Base-by-base conservation (phyloP, 2,329 filamentous ascomycete species). In the Calonectria pteridis region DNA sequence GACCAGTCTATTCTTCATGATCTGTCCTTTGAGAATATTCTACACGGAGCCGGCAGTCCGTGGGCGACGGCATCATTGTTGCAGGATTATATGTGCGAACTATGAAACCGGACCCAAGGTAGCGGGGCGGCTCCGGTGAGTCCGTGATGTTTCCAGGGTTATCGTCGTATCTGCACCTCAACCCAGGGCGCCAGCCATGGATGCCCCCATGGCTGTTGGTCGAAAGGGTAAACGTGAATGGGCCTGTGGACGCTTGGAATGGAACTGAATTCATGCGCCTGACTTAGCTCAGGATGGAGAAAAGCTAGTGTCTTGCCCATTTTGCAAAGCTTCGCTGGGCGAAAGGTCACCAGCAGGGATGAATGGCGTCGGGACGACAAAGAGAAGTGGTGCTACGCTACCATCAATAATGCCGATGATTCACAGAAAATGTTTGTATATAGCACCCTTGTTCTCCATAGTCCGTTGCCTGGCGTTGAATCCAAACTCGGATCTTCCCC, bases 201-300 rank as follows among this genome's bases (percentile, higher is more conserved):
- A 67, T 49, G 49, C 73, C 76, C 75, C 35, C 62, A 67, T 51
- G 71, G 71, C 59, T 33, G 70, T 68, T 70, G 67, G 70, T 62
- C 51, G 62, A 53, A 70, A 64, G 68, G 53, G 66, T 64, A 46
- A 73, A 75, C 75, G 79, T 73, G 77, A 79, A 76, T 68, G 71
- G 62, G 53, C 68, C 46, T 50, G 31, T 67, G 50, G 50, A 26
- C 28, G 59, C 62, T 58, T 59, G 46, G 64, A 64, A 68, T 40
- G 65, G 55, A 50, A n/a, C 65, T 59, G 33, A 40, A 37, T 72
- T 58, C 55, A 62, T 69, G 66, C 65, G 63, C 59, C 64, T 64
- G 65, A 65, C 65, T 37, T 40, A 43, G 46, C 70, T 53, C 35
- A 51, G 40, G 66, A 53, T 73, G 53, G 53, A 67, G 26, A 53